These are phyloP conservation scores for Purpureocillium takamizusanense DNA, from an alignment of 2,329 filamentous ascomycete genomes.

Conservation along the genomic window DNA sequence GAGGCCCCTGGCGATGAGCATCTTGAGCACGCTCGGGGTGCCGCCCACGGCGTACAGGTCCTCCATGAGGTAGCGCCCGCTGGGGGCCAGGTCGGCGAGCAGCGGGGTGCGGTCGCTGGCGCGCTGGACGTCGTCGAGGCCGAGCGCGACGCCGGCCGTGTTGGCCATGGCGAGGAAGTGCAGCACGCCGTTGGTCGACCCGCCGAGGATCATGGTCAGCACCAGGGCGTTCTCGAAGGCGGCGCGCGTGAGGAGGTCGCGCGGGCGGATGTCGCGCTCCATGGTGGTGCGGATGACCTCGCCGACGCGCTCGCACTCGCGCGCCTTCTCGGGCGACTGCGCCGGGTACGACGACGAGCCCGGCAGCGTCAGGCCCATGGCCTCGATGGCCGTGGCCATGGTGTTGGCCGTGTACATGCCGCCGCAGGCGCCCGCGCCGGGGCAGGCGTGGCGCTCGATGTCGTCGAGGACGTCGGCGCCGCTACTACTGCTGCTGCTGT, in stretches of 20 bases:
- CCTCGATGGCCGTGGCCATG: slow-evolving; percentile 82
- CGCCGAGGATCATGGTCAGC: slow-evolving; percentile 86
- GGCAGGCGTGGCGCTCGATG: slow-evolving; percentile 68
- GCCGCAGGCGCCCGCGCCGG: slow-evolving; percentile 56
- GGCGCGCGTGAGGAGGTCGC: slow-evolving; percentile 68
- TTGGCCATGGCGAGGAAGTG: slow-evolving; percentile 88
- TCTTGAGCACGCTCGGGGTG: slow-evolving; percentile 76
- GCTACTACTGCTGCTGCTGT: no score
- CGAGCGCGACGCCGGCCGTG: slow-evolving; percentile 68
- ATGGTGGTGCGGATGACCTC: slow-evolving; percentile 71
- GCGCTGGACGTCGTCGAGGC: slow-evolving; percentile 73
- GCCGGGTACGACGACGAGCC: slow-evolving; percentile 81
- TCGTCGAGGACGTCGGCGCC: slow-evolving; percentile 77
- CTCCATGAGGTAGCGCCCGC: slow-evolving; percentile 78
- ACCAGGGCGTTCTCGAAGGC: slow-evolving; percentile 85
- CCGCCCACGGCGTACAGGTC: slow-evolving; percentile 82
- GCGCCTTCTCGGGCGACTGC: slow-evolving; percentile 70
- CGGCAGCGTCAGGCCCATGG: slow-evolving; percentile 77
- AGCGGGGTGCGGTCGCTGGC: slow-evolving; percentile 78
- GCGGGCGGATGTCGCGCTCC: slow-evolving; percentile 72
- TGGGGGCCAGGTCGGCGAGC: slow-evolving; percentile 77
- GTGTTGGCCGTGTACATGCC: slow-evolving; percentile 92
- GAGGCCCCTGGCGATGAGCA: slow-evolving; percentile 66
- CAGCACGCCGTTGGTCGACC: slow-evolving; percentile 80
- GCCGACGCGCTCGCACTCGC: slow-evolving; percentile 76